Evolutionary conservation across 106 monocot species (phyloP).

Genomic region (Chionographis japonica): DNA sequence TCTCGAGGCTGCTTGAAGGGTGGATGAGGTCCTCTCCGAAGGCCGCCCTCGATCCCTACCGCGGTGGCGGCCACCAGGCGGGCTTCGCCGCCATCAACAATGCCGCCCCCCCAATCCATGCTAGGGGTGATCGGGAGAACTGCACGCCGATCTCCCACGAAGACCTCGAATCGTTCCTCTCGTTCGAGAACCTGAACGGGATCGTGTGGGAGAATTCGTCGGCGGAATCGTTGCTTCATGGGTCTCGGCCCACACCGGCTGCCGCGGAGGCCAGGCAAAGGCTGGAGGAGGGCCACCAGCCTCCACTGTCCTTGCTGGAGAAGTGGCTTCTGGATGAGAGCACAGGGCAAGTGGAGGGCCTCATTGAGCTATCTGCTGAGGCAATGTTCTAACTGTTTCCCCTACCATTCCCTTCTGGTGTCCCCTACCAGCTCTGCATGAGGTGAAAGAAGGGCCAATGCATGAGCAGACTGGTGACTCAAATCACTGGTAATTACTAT

Average conservation of each 20-base stretch:
- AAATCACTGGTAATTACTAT: no score
- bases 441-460: no score
- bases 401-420: background rate
- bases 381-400: slow-evolving; percentile 19
- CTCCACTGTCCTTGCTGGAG: slow-evolving; percentile 38
- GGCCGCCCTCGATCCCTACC: background rate
- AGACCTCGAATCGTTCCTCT: slow-evolving; percentile 19
- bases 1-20: slow-evolving; percentile 50
- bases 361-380: slow-evolving; percentile 40
- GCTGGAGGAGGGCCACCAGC: slow-evolving; percentile 5
- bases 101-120: background rate
- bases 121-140: background rate
- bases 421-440: background rate
- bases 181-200: slow-evolving; percentile 15
- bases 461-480: no score
- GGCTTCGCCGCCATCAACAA: background rate
- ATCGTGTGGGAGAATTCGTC: slow-evolving; percentile 22
- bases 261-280: slow-evolving; percentile 19
- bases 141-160: background rate
- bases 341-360: slow-evolving; percentile 25
- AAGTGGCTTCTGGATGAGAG: slow-evolving; percentile 72
- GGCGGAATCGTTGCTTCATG: background rate
- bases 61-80: background rate
- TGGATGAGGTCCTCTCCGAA: slow-evolving; percentile 41
- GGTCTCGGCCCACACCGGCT: background rate